A percentile compares a stretch with the other conserved stretches of the same genome.
phyloP scores from a whole-genome alignment of 2,329 filamentous ascomycete species.

The Ploettnerulaceae sp. region DNA sequence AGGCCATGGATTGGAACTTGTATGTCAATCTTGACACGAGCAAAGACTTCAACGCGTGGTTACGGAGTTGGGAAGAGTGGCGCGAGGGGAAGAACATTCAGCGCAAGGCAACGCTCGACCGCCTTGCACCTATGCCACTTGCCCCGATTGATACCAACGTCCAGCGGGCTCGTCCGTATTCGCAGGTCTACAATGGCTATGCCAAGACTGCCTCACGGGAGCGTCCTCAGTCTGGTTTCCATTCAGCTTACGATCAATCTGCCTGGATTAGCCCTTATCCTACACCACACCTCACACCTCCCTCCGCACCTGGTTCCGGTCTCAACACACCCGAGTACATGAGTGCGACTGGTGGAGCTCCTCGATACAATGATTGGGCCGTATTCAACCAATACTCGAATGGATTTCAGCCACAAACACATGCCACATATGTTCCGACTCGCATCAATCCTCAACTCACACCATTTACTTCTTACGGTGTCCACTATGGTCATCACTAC shows the following conservation, averaged over 20 bases:
- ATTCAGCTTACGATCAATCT: constrained; percentile 29
- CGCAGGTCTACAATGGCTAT: constrained; percentile 42
- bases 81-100: constrained; percentile 41
- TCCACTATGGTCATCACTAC: constrained; percentile 34
- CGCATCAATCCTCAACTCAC: constrained; percentile 44
- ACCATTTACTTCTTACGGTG: constrained; percentile 40
- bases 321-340: constrained; percentile 50
- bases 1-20: constrained; percentile 62
- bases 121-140: constrained; percentile 37
- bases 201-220: constrained; percentile 40
- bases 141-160: constrained; percentile 57
- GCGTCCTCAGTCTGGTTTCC: constrained; percentile 30
- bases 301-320: constrained; percentile 49
- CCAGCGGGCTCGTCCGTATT: constrained; percentile 38
- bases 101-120: constrained; percentile 34
- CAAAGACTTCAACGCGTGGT: constrained; percentile 60
- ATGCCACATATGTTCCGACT: constrained; percentile 37
- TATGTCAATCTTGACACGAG: constrained; percentile 61
- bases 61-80: constrained; percentile 62
- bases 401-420: constrained; percentile 30
- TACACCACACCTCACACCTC: constrained; percentile 42
- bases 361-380: constrained; percentile 49
- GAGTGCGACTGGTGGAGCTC: constrained; percentile 41
- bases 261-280: constrained; percentile 33
- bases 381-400: constrained; percentile 45